Evolutionary conservation across 2,329 filamentous ascomycete genomes (phyloP).

Genomic region (Venturia aucupariae): DNA sequence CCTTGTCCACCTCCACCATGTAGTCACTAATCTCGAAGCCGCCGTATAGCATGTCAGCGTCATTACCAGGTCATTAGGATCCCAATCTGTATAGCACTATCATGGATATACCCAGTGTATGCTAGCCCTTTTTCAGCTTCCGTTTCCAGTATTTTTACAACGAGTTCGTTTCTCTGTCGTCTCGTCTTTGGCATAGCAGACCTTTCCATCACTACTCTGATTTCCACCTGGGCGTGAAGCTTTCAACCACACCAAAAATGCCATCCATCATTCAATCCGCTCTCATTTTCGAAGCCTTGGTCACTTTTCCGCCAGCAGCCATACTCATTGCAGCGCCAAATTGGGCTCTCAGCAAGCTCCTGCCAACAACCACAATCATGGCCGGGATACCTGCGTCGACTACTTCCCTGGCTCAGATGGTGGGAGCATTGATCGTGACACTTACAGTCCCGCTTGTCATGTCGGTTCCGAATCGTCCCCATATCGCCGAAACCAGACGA

Average conservation of each 20-base stretch:
- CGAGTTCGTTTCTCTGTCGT: not conserved
- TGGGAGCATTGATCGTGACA: not conserved
- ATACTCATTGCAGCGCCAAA: not conserved
- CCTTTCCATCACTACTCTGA: too few relatives aligned
- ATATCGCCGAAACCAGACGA: not conserved
- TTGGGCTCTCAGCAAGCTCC: not conserved
- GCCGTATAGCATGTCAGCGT: not conserved
- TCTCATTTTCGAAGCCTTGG: not conserved
- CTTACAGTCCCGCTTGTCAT: not conserved
- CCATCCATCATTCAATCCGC: constrained; percentile 1
- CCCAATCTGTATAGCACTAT: not conserved
- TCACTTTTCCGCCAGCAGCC: not conserved
- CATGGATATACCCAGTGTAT: not conserved
- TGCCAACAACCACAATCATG: not conserved
- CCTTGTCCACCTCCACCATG: not conserved
- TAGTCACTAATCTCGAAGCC: not conserved
- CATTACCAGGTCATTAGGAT: not conserved
- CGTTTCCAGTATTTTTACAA: too few relatives aligned
- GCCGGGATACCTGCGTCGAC: not conserved
- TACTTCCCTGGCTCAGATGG: not conserved
- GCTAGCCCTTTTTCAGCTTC: too few relatives aligned
- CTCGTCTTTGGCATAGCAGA: too few relatives aligned
- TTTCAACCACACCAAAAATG: not conserved
- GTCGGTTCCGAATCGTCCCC: not conserved
- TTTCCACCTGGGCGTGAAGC: not conserved